Evolutionary conservation across 2,329 filamentous ascomycete species (phyloP), one percentile per base, ranked within the genome.

Genomic region (Cadophora malorum): DNA sequence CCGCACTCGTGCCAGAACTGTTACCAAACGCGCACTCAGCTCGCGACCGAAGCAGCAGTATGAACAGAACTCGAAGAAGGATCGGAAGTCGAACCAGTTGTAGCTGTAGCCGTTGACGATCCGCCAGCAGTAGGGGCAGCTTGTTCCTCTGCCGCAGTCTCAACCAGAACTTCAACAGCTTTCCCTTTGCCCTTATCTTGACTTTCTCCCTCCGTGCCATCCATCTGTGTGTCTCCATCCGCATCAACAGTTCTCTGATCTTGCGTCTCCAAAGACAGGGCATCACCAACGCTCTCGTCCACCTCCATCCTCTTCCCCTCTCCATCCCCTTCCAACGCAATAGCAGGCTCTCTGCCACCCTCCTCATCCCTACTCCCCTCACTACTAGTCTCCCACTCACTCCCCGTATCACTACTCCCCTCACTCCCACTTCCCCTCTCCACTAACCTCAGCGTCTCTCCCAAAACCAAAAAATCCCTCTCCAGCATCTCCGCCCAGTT

Each of bases 401-500:
- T 66, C 28, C 62, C 56, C 25, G 58, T 69, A 63, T 67, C 65
- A 61, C 69, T 68, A 23, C 56, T 58, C n/a, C 64, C 67, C 28
- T 67, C 72, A 50, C 69, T 70, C 59, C 67, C 71, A 66, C 80
- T 82, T 79, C 66, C 81, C 56, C 73, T 73, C 53, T 75, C 74
- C 2, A 85, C 88, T 66, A 90, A 76, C 72, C 87, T 79, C 73
- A 91, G 77, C 52, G 88, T 90, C 83, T 91, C 88, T 78, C 89
- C 87, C 7, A 91, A 76, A 55, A 89, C 84, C 65, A 90, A 71
- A 71, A 91, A 88, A 72, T 90, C 87, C 68, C 87, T 79, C 83
- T 90, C 92, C 75, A 95, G 83, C 80, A 94, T 88, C 84, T 96
- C 92, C 25, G 92, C 91, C 92, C 92, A 96, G 78, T 94, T 94